Evolutionary conservation across 306 rosid genomes (phyloP).

Genomic region (Begonia fuchsioides): DNA sequence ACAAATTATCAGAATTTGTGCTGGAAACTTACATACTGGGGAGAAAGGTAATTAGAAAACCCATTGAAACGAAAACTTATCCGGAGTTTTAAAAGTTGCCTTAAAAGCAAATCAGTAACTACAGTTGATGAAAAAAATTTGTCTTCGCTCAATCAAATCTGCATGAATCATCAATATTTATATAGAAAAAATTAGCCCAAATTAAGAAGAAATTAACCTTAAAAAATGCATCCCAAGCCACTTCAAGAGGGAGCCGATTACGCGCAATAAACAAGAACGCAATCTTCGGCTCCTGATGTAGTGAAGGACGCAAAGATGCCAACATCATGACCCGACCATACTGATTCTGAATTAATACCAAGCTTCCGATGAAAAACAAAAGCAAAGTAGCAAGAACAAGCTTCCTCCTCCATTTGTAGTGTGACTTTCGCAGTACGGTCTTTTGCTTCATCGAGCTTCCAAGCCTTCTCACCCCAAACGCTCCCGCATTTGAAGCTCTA

Average conservation of each 20-base stretch:
- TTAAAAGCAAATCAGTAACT: no score
- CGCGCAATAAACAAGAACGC: constrained; percentile 90
- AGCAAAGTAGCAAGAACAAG: constrained; percentile 28
- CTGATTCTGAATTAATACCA: constrained; percentile 53
- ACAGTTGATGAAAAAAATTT: no score
- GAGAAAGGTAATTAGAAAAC: no score
- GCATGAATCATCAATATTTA: neutral
- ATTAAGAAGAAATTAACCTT: constrained; percentile 20
- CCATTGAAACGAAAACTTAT: no score
- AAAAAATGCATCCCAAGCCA: constrained; percentile 88
- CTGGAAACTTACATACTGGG: no score
- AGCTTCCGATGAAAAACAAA: constrained; percentile 55
- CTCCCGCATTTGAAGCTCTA: constrained; percentile 25
- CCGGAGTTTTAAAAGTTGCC: no score
- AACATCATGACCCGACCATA: constrained; percentile 45
- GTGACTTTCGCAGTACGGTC: constrained; percentile 43
- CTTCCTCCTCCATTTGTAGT: constrained; percentile 68
- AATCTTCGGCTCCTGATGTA: constrained; percentile 46
- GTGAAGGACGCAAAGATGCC: constrained; percentile 35
- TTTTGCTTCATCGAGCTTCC: constrained; percentile 60
- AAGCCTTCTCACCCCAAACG: constrained; percentile 12
- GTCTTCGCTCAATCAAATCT: neutral
- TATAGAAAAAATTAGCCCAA: no score
- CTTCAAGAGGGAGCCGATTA: constrained; percentile 75
- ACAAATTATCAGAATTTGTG: no score